These are phyloP conservation scores for Euptelea pleiosperma DNA, from an alignment of 164 flowering plant genomes.

Conservation along the genomic window DNA sequence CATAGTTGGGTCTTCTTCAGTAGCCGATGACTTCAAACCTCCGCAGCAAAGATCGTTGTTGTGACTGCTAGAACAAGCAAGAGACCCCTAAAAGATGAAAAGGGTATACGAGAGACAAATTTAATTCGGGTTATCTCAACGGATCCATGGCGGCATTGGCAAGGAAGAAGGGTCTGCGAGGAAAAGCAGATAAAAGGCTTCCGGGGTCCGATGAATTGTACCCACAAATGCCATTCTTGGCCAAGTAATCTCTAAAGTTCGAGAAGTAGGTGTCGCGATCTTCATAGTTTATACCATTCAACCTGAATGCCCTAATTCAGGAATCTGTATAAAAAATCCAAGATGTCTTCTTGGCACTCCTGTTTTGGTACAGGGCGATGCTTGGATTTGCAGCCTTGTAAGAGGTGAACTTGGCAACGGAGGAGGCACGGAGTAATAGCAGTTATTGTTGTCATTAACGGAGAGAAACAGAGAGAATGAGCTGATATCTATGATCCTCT, in stretches of 20 bases:
- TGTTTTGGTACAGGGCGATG: slow-evolving; percentile 26
- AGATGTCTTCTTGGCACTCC: slow-evolving; percentile 44
- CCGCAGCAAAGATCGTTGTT: slow-evolving; percentile 18
- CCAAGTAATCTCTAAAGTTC: not conserved
- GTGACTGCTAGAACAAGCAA: not conserved
- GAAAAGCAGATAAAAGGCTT: not conserved
- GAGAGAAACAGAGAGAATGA: too few species aligned
- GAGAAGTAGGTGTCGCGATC: not conserved
- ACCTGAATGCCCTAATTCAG: slow-evolving; percentile 36
- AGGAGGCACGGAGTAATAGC: not conserved
- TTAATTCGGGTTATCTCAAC: not conserved
- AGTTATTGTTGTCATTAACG: not conserved
- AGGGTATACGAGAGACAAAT: not conserved
- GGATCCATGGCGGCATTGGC: too few species aligned
- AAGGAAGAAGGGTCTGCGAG: too few species aligned
- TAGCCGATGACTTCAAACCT: slow-evolving; percentile 4
- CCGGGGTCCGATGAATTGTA: too few species aligned
- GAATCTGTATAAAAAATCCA: slow-evolving; percentile 34
- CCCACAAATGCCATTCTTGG: not conserved
- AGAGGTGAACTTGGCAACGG: slow-evolving; percentile 21
- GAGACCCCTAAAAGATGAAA: not conserved
- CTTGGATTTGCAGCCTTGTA: slow-evolving; percentile 32
- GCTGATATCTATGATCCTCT: too few species aligned
- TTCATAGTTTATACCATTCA: slow-evolving; percentile 47
- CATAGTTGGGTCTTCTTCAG: slow-evolving; percentile 46